Evolutionary conservation across 768 basidiomycete genomes (phyloP), one percentile per base, ranked within the genome.

Genomic region (Termitomyces sp.): DNA sequence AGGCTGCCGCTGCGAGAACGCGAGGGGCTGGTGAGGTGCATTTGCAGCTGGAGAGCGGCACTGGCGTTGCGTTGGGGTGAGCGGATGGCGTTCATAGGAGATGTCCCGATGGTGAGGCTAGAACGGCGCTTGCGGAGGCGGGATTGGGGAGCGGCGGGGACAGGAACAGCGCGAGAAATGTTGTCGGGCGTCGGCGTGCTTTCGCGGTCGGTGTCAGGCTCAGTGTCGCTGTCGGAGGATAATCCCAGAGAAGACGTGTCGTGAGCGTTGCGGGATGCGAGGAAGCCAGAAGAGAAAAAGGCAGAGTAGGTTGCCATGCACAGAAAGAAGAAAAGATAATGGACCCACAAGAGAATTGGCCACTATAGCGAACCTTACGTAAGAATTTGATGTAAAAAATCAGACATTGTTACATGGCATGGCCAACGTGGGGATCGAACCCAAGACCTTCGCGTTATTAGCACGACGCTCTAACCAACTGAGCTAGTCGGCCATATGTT

Each of bases 381-480:
- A 64, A 60, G 3, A 11, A 57, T 42, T 25, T 55, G 47, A 37
- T n/a, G 37, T 31, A 12, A 15, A 5, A 1, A 3, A 37, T 20
- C 20, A 20, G 20, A 20, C 20, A 20, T 20, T 20, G 20, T 20
- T 20, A 20, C 20, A 20, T 20, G 20, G 20, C 20, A 10, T 40
- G 54, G 40, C 40, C 80, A 80, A 79, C 79, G 79, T 81, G 82
- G 82, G 82, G 81, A 77, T 83, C 82, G 83, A 83, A 83, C 82
- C 84, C 83, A 84, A 81, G 83, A 85, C 83, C 83, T 83, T 83
- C 81, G 83, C 80, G 82, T 84, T 83, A 85, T 85, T 87, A 87
- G 86, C 84, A 86, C 86, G 81, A 86, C 86, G 87, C 86, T 88
- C 86, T 87, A 88, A 88, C 86, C 87, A 87, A 78, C 87, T 88